These are phyloP conservation scores for Annulohypoxylon stygium DNA, from an alignment of 495 filamentous ascomycete genomes.

Conservation along the genomic window DNA sequence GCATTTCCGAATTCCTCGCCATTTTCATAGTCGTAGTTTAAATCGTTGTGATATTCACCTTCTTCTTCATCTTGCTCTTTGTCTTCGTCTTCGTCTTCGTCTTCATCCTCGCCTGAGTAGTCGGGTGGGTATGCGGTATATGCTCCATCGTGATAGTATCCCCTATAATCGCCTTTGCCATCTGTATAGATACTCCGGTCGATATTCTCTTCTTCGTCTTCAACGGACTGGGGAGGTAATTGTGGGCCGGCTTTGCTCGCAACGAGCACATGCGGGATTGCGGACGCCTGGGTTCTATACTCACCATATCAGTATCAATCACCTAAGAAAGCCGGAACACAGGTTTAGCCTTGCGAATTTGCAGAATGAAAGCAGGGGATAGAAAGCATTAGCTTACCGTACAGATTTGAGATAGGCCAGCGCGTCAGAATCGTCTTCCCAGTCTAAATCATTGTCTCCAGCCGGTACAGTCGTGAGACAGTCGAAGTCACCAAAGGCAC, in stretches of 20 bases:
- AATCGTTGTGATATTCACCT: conserved; percentile 30
- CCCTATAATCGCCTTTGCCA: conserved; percentile 64
- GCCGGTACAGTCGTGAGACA: conserved; percentile 52
- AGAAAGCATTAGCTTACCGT: conserved; percentile 69
- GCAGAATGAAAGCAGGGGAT: conserved; percentile 26
- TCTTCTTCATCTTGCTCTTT: conserved; percentile 31
- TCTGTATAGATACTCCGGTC: conserved; percentile 60
- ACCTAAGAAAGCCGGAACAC: conserved; percentile 38
- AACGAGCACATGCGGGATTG: conserved; percentile 74
- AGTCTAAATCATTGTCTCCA: conserved; percentile 65
- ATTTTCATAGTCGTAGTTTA: conserved; percentile 15
- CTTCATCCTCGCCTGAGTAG: conserved; percentile 41
- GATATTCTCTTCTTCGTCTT: conserved; percentile 48
- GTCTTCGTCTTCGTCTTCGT: conserved; percentile 34
- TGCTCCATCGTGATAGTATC: conserved; percentile 78
- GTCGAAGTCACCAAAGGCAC: conserved; percentile 82
- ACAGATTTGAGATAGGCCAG: conserved; percentile 83
- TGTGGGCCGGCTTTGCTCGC: conserved; percentile 66
- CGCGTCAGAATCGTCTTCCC: conserved; percentile 71
- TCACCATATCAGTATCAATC: conserved; percentile 58
- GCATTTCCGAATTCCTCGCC: conserved; percentile 13
- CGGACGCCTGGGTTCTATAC: conserved; percentile 77
- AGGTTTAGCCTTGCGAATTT: conserved; percentile 43
- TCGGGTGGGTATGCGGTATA: conserved; percentile 68
- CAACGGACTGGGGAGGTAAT: conserved; percentile 54